These are phyloP conservation scores for Tuber aestivum DNA, from an alignment of 495 filamentous ascomycete genomes.

Conservation along the genomic window DNA sequence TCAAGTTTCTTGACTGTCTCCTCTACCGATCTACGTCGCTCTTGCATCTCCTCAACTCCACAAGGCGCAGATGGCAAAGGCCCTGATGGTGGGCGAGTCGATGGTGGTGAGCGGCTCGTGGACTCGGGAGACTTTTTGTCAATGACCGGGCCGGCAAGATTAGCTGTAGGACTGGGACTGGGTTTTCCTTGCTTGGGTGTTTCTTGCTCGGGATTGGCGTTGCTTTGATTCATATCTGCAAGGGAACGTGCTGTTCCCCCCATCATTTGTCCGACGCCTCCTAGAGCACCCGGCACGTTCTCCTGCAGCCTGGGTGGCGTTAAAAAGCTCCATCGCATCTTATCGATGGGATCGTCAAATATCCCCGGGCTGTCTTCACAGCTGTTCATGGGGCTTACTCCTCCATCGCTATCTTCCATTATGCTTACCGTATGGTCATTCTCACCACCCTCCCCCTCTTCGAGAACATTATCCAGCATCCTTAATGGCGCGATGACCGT, in stretches of 20 bases:
- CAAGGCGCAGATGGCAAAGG: neutral
- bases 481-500: neutral
- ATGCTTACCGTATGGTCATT: neutral
- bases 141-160: neutral
- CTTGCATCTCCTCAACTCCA: neutral
- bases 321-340: slow-evolving; percentile 25
- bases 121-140: neutral
- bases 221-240: neutral
- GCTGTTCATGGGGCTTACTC: slow-evolving; percentile 7
- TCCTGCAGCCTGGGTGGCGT: neutral
- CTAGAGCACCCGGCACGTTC: neutral
- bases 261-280: neutral
- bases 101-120: neutral
- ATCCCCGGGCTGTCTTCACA: slow-evolving; percentile 5
- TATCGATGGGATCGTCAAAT: slow-evolving; percentile 15
- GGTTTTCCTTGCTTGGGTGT: neutral
- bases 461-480: slow-evolving; percentile 17
- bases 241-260: neutral
- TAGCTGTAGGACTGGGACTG: neutral
- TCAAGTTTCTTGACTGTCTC: neutral
- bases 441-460: slow-evolving; percentile 5
- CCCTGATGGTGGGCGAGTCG: neutral
- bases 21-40: neutral
- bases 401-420: slow-evolving; percentile 1
- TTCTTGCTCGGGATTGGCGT: neutral